phyloP scores from a whole-genome alignment of 371 early-diverging fungal species.

The Quaeritorhiza haematococci region DNA sequence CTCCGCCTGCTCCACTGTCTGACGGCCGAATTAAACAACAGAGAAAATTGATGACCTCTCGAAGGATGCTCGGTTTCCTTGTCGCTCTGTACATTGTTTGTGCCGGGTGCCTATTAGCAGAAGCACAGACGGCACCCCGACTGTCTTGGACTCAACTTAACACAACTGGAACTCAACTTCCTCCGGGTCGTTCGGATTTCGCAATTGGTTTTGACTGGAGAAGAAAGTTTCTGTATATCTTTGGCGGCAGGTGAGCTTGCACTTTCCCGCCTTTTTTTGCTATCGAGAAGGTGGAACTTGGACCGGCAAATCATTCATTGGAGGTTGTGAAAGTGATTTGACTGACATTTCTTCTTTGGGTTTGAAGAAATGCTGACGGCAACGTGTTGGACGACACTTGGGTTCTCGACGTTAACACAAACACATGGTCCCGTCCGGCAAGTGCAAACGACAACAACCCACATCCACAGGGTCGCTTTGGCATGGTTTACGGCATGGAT shows the following conservation, averaged over 20 bases:
- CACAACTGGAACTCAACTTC: too few species aligned
- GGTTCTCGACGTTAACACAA: not conserved
- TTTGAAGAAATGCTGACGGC: not conserved
- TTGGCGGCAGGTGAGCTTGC: not conserved
- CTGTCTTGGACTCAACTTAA: too few species aligned
- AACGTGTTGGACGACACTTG: conserved; percentile 1
- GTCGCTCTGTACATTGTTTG: too few species aligned
- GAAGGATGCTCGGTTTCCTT: too few species aligned
- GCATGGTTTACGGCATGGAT: not conserved
- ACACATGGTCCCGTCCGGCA: not conserved
- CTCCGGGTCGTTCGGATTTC: not conserved
- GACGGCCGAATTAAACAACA: too few species aligned
- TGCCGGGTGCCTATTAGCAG: too few species aligned
- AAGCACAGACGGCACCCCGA: too few species aligned
- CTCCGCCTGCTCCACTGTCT: too few species aligned
- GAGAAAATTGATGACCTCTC: too few species aligned
- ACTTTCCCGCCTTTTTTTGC: not conserved
- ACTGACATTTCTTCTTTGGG: too few species aligned
- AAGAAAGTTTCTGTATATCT: not conserved
- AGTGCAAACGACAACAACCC: not conserved
- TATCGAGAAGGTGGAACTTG: not conserved
- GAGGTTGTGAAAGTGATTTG: too few species aligned
- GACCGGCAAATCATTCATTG: not conserved
- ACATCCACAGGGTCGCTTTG: not conserved
- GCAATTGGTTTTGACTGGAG: not conserved